Base-by-base conservation (phyloP, 768 basidiomycete species). In the Galerina marginata region DNA sequence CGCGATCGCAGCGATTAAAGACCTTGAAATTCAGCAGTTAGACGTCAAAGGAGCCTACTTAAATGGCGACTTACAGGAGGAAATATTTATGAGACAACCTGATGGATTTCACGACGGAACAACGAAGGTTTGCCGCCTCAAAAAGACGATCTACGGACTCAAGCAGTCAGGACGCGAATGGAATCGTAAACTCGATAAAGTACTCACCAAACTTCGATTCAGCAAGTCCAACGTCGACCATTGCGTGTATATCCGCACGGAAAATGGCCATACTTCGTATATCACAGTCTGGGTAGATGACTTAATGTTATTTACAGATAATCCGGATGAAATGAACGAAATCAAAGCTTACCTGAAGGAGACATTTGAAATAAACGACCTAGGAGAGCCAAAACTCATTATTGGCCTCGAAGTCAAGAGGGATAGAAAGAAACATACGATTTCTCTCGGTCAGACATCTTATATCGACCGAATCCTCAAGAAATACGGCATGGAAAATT, bases 41-140 rank as follows among this genome's bases (percentile, higher is more conserved):
- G 79, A 86, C 61, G 74, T 84, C n/a, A 78, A 72, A 57, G 68
- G 63, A 37, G 72, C 77, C 15, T 79, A 75, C 63, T 62, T 78
- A 39, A 67, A 47, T 39, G 56, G 76, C 33, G 33, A 29, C 16
- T n/a, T 55, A 7, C 16, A 46, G n/a, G 44, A 55, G 43, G 54
- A 44, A 45, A 55, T 46, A 44, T 44, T 4, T 10, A 44, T 46
- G 44, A 1, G 45, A 3, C 77, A 80, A 65, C 80, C 79, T 0
- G 59, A 65, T 2, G 73, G 77, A 0, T 78, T 72, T 49, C 37
- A 67, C 2, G 71, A 74, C 20, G 56, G 72, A 9, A 66, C 70
- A 46, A 62, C 54, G 26, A 33, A 48, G 12, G 67, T 74, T 11
- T 66, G 69, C 25, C 51, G 49, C 2, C 65, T 79, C 0, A 40